Percentiles rank a stretch among this genome's conserved stretches.
These are phyloP conservation scores for Suillus americanus DNA, from an alignment of 768 basidiomycete genomes.

Conservation along the genomic window DNA sequence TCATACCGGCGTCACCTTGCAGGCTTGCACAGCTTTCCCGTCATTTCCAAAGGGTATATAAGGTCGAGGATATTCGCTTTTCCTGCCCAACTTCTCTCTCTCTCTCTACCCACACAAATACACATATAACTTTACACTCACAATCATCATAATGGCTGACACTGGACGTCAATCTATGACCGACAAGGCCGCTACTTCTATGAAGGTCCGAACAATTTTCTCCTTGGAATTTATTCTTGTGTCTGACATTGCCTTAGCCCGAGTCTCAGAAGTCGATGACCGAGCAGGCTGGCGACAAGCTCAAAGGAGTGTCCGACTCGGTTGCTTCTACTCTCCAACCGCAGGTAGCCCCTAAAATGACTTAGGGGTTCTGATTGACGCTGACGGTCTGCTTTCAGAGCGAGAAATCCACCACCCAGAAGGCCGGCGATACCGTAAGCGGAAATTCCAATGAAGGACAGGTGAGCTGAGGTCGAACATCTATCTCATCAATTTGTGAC, in stretches of 20 bases:
- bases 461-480: slow-evolving; percentile 20
- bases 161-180: slow-evolving; percentile 55
- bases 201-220: slow-evolving; percentile 41
- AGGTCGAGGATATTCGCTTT: not conserved
- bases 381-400: slow-evolving; percentile 28
- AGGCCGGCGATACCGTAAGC: slow-evolving; percentile 45
- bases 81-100: not conserved
- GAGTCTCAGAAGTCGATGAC: slow-evolving; percentile 57
- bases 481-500: not conserved
- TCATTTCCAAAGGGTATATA: slow-evolving; percentile 9
- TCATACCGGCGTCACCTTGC: slow-evolving; percentile 12
- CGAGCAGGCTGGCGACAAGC: slow-evolving; percentile 49
- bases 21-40: not conserved
- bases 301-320: slow-evolving; percentile 50
- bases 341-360: slow-evolving; percentile 29
- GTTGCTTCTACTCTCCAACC: slow-evolving; percentile 49
- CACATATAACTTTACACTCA: not conserved
- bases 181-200: slow-evolving; percentile 50
- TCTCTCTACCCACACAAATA: not conserved
- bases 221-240: too few relatives aligned
- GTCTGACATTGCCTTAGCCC: slow-evolving; percentile 35
- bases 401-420: slow-evolving; percentile 54
- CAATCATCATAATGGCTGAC: slow-evolving; percentile 48
- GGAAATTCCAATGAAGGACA: slow-evolving; percentile 49
- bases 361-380: not conserved